Percentiles rank a stretch among this genome's conserved stretches.
Conservation (phyloP, 2,329 filamentous ascomycete genomes). For the Aquanectria penicillioides region DNA sequence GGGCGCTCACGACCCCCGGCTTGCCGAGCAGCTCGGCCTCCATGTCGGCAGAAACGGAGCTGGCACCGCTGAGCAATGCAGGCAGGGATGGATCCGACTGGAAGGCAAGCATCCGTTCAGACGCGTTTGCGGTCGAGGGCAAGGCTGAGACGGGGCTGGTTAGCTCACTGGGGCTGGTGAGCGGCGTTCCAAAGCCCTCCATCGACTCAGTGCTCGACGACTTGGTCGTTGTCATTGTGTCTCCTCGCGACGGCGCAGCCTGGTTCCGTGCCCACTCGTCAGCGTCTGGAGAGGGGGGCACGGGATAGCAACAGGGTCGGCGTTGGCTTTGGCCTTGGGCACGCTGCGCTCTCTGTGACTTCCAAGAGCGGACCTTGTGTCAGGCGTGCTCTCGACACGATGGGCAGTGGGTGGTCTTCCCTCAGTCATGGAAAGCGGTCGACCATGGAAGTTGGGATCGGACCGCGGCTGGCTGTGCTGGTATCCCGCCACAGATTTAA, state of each 20-base stretch:
- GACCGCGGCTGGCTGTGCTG: conserved; percentile 57
- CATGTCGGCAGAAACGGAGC: conserved; percentile 70
- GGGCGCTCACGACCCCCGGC: conserved; percentile 56
- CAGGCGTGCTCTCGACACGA: conserved; percentile 47
- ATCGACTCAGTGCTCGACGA: conserved; percentile 65
- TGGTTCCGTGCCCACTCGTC: conserved; percentile 47
- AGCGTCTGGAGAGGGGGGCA: conserved; percentile 60
- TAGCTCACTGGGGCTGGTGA: conserved; percentile 65
- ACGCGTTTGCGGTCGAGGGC: conserved; percentile 51
- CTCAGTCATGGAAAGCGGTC: conserved; percentile 43
- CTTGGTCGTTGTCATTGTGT: conserved; percentile 55
- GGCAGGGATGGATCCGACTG: conserved; percentile 73
- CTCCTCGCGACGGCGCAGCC: conserved; percentile 49
- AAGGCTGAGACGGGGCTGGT: conserved; percentile 59
- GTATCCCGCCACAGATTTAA: conserved; percentile 50
- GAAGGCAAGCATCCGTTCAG: conserved; percentile 62
- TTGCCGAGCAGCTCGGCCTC: conserved; percentile 68
- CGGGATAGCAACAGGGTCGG: conserved; percentile 43
- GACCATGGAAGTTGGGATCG: conserved; percentile 54
- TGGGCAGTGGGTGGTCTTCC: conserved; percentile 61
- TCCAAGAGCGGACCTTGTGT: conserved; percentile 28
- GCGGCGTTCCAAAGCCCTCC: conserved; percentile 58
- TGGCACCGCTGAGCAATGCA: conserved; percentile 70
- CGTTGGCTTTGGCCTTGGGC: conserved; percentile 8
- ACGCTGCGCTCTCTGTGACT: conserved; percentile 22